A percentile compares a stretch with the other conserved stretches of the same genome.
Evolutionary conservation across 345 rosid species (phyloP).

Genomic region (Syzygium aqueum): DNA sequence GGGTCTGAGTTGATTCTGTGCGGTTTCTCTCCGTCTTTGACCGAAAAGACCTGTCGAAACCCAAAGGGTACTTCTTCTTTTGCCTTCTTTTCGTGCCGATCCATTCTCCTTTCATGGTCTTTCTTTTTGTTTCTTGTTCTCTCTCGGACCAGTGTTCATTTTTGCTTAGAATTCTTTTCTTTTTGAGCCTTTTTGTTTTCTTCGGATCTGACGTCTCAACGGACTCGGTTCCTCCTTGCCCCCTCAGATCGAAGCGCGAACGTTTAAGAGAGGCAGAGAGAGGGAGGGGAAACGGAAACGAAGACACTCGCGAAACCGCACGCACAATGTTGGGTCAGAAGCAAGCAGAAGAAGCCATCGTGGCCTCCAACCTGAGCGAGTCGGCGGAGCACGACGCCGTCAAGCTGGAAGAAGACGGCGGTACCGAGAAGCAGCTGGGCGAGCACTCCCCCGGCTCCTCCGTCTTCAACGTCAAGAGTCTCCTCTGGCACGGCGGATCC

Average conservation of each 20-base stretch:
- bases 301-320: neutral
- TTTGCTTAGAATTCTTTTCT: neutral
- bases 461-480: conserved; percentile 43
- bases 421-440: conserved; percentile 15
- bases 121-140: neutral
- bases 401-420: conserved; percentile 10
- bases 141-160: neutral
- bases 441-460: conserved; percentile 27
- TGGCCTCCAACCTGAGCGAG: neutral
- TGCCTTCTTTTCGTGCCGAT: neutral
- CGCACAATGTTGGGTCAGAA: conserved; percentile 5
- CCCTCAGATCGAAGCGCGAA: neutral
- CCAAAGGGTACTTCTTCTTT: neutral
- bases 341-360: conserved; percentile 20
- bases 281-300: neutral
- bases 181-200: neutral
- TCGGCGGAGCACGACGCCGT: neutral
- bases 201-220: neutral
- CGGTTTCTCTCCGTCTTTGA: neutral
- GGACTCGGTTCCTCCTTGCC: neutral
- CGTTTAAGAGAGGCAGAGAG: neutral
- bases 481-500: conserved; percentile 98
- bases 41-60: neutral
- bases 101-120: neutral
- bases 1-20: neutral